Conservation (phyloP, 139 green algal genomes). For the Closterium sp. region DNA sequence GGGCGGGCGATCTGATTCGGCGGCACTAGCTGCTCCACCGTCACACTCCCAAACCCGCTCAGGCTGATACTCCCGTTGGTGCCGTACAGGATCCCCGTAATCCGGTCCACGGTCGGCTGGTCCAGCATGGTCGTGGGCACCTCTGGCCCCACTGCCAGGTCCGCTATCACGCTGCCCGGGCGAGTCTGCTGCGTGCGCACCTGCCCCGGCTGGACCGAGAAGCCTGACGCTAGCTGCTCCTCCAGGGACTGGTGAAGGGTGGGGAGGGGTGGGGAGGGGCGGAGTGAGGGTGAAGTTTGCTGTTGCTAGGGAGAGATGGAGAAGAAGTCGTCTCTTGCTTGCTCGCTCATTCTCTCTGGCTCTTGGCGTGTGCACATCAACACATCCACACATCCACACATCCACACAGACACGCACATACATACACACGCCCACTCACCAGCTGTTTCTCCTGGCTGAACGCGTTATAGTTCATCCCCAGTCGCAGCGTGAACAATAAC, state of each 20-base stretch:
- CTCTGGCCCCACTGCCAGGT: not conserved
- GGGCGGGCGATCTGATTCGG: not conserved
- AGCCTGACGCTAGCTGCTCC: not conserved
- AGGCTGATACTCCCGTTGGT: not conserved
- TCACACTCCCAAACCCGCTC: not conserved
- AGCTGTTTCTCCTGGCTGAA: not conserved
- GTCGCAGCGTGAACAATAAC: not conserved
- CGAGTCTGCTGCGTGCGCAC: not conserved
- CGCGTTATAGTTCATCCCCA: not conserved
- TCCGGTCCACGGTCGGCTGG: not conserved
- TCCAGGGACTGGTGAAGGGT: not conserved
- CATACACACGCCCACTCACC: not conserved
- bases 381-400: no score
- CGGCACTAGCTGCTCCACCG: not conserved
- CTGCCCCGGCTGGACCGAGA: not conserved
- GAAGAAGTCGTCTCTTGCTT: not conserved
- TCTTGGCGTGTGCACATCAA: no score
- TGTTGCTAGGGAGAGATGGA: not conserved
- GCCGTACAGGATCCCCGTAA: not conserved
- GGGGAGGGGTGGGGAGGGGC: not conserved
- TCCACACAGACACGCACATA: no score
- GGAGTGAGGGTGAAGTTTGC: not conserved
- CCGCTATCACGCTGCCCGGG: not conserved
- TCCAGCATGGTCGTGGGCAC: not conserved
- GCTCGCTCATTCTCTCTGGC: not conserved